phyloP scores from a whole-genome alignment of 768 basidiomycete genomes.

The Thelephora ganbajun region DNA sequence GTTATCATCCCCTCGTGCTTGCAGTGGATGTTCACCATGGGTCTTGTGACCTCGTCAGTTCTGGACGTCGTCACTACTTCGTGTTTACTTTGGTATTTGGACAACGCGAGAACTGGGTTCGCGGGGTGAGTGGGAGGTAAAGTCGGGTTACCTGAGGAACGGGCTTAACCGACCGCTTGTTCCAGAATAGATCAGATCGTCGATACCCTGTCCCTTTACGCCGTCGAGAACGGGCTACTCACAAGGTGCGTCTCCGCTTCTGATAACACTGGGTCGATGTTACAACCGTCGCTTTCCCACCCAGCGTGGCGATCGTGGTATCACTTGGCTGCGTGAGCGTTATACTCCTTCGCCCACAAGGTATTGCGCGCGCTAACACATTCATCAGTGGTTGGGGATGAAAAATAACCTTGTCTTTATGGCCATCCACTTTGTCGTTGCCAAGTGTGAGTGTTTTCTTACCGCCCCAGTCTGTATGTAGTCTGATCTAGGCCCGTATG shows the following conservation, averaged over 20 bases:
- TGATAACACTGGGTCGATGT: background rate
- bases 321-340: slow-evolving; percentile 15
- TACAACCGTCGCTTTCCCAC: slow-evolving; percentile 1
- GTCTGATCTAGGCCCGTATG: background rate
- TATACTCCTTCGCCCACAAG: background rate
- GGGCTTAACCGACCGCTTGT: background rate
- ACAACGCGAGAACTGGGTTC: slow-evolving; percentile 12
- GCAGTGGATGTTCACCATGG: slow-evolving; percentile 16
- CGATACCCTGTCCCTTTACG: slow-evolving; percentile 15
- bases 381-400: slow-evolving; percentile 14
- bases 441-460: slow-evolving; percentile 12
- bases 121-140: slow-evolving; percentile 8
- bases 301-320: slow-evolving; percentile 10
- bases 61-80: slow-evolving; percentile 15
- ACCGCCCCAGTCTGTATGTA: background rate
- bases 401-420: slow-evolving; percentile 15
- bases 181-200: slow-evolving; percentile 15
- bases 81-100: slow-evolving; percentile 12
- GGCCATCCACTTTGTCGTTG: slow-evolving; percentile 16
- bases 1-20: background rate
- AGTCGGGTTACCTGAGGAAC: background rate
- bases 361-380: background rate
- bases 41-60: slow-evolving; percentile 12
- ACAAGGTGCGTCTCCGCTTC: slow-evolving; percentile 11
- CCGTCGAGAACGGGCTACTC: slow-evolving; percentile 15